Base-by-base conservation (phyloP, 192 early-diverging fungal species). In the Linnemannia zychae region DNA sequence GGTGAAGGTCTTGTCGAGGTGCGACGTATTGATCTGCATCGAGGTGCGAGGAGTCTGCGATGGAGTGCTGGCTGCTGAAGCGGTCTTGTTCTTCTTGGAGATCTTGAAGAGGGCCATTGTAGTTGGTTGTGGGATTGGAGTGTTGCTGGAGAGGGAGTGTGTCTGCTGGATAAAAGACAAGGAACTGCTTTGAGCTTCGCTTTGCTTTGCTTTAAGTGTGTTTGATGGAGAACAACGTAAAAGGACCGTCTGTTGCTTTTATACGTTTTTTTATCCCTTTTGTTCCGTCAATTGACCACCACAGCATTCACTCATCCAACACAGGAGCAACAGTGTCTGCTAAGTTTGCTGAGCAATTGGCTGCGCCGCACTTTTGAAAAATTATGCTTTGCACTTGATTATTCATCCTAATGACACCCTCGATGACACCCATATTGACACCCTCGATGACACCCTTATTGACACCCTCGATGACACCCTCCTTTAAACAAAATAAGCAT, bases 51-150 rank as follows among this genome's bases (percentile, higher is more conserved):
- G 75, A 36, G 75, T 77, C 65, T 67, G 66, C 1, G 67, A 18
- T 13, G 75, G 75, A 20, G 75, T 77, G 67, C 68, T 77, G 75
- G 49, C 49, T 22, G 75, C 49, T 24, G 75, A 77, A 7, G 75
- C 67, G 15, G 67, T 77, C 75, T 77, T 77, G 75, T 77, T 77
- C 75, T 77, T 77, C 75, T 77, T 77, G 74, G 52, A 47, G 40
- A 67, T n/a, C 75, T 77, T 77, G 75, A 77, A 77, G 67, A 77
- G 52, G 15, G 75, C 37, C 75, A 77, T 76, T 36, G 34, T 69
- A 24, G 44, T 48, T 38, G 46, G 37, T 65, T 46, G 63, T 36
- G 31, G 50, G 38, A 37, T 17, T 47, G 24, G 24, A 63, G 53
- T 11, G 53, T 52, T 44, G n/a, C 53, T 57, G 3, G 53, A 2